Evolutionary conservation across 2,329 filamentous ascomycete genomes (phyloP), one percentile per base, ranked within the genome.

Genomic region (Fusarium sp.): DNA sequence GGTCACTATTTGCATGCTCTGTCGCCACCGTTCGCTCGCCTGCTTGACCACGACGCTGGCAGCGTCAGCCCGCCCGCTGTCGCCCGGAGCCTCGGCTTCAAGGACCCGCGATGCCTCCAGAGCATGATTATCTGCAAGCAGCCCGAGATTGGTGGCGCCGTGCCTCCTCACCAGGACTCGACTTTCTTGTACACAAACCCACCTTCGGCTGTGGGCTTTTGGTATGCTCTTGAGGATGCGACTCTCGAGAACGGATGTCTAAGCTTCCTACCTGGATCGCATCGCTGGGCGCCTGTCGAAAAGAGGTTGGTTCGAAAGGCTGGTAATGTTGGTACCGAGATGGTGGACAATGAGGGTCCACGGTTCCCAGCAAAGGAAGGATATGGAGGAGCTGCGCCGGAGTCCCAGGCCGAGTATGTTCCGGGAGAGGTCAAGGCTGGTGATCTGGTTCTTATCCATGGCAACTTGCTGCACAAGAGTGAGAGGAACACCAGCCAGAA

Each of bases 111-210:
- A 23, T 90, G 88, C 69, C 87, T 99, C 62, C 97, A 99, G 87
- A 97, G 93, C 82, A 99, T 99, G 97, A 89, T 98, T 32, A 98
- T 99, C 78, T 98, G 95, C 90, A 99, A 99, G 84, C 96, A 98
- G 85, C 95, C 97, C 25, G 94, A 97, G 84, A 98, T 98, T 63
- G 97, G 97, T 32, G 96, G 94, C 25, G 93, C 94, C 2, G 97
- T 98, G 50, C 95, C 93, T 1, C 91, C 95, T 25, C 97, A 99
- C 82, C 95, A 98, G 84, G 96, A 98, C 83, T 94, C 91, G 74
- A 95, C 95, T 1, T 99, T 98, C 77, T 78, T 99, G 71, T 98
- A 97, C 82, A 98, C 97, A 2, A 87, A 95, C 75, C 93, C 94
- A 41, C 96, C 96, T 1, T 94, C 91, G 43, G 97, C 97, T 0